Conservation (phyloP, 169 alveolate species). For the Cryptosporidium sp. region DNA sequence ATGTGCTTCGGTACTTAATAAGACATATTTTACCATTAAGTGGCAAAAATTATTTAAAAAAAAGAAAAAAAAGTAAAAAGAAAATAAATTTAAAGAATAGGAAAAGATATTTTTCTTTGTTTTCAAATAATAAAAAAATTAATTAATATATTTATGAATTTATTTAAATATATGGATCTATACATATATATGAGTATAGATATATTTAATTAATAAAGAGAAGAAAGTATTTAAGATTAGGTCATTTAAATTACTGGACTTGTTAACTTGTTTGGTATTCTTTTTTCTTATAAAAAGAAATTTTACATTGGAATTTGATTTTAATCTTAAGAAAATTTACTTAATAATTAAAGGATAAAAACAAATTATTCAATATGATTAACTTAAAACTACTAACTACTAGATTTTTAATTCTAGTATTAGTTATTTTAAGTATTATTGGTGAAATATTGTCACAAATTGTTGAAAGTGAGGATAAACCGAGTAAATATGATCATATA, state of each 20-base stretch:
- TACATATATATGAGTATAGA: background rate
- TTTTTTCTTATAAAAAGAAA: too few relatives aligned
- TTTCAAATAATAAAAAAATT: background rate
- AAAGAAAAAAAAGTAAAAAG: background rate
- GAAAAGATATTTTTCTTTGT: background rate
- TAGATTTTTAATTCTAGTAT: background rate
- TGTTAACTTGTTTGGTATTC: too few relatives aligned
- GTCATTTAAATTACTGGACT: too few relatives aligned
- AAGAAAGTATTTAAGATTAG: background rate
- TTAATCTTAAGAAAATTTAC: background rate
- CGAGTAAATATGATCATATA: background rate
- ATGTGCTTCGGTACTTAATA: background rate
- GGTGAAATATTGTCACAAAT: background rate
- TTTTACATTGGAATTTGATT: too few relatives aligned
- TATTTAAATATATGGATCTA: too few relatives aligned
- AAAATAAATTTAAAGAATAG: background rate
- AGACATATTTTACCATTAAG: background rate
- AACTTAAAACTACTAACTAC: background rate
- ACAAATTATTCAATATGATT: background rate
- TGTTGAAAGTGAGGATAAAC: slow-evolving; percentile 4
- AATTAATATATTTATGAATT: too few relatives aligned
- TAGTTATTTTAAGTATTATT: background rate
- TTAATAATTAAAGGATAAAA: background rate
- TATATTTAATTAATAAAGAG: background rate
- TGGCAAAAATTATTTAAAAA: background rate